Percentiles rank a stretch among this genome's conserved stretches.
These are phyloP conservation scores for Ilyonectria robusta DNA, from an alignment of 2,329 filamentous ascomycete species.

Conservation along the genomic window DNA sequence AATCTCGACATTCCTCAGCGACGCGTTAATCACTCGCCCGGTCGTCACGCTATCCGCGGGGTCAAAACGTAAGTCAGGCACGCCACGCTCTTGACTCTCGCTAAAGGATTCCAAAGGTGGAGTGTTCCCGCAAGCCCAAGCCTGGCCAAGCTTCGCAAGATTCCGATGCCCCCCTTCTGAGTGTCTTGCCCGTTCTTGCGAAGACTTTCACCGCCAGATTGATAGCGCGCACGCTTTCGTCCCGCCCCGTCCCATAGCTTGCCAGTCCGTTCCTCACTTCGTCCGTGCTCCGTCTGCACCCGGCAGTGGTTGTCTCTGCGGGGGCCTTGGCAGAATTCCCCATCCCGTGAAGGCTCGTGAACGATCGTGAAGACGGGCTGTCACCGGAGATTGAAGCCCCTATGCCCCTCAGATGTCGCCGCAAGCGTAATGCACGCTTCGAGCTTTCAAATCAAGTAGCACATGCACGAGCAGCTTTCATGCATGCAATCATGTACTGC, in stretches of 20 bases:
- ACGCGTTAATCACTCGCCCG: conserved; percentile 15
- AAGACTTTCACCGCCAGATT: conserved; percentile 28
- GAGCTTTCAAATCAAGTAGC: conserved; percentile 4
- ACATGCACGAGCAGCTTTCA: not conserved
- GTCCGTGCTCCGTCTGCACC: conserved; percentile 13
- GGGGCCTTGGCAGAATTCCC: conserved; percentile 7
- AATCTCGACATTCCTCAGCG: conserved; percentile 23
- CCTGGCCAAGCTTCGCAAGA: not conserved
- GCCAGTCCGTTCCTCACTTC: conserved; percentile 17
- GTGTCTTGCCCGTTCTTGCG: not conserved
- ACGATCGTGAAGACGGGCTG: not conserved
- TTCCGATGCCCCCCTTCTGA: not conserved
- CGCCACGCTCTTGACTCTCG: not conserved
- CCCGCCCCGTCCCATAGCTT: conserved; percentile 25
- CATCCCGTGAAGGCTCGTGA: not conserved
- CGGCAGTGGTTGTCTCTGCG: conserved; percentile 2
- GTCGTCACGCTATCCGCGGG: conserved; percentile 22
- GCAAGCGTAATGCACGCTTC: not conserved
- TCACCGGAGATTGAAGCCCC: not conserved
- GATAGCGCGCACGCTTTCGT: conserved; percentile 15
- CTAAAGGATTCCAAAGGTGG: conserved; percentile 9
- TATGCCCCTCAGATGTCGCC: not conserved
- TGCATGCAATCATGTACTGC: conserved; percentile 24
- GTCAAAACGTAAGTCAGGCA: conserved; percentile 7
- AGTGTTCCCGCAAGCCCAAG: not conserved